Evolutionary conservation across 2,329 filamentous ascomycete genomes (phyloP), one percentile per base, ranked within the genome.

Genomic region (Metarhizium sp.): DNA sequence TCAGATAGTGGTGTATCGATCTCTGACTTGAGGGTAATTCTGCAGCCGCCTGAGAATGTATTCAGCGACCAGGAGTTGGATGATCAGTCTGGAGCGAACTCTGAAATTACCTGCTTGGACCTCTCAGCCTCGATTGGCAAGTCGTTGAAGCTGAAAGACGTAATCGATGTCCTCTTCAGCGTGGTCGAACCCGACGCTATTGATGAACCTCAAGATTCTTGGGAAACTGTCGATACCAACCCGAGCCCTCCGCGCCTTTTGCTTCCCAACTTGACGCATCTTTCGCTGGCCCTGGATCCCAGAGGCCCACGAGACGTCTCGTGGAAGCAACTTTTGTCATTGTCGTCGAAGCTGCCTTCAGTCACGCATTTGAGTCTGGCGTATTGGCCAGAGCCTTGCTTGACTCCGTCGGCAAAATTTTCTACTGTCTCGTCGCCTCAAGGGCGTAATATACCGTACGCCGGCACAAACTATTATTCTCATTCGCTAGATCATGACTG

Each of bases 331-430:
- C 74, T 86, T 4, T 69, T 86, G 29, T 61, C 73, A 2, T 66
- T 86, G n/a, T 75, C 80, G 0, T 65, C 71, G 11, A 80, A 78
- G 59, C 65, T 83, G 6, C 74, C 74, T 0, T 75, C 73, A 14
- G 67, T 86, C 43, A 86, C 82, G 2, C 81, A 86, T 61, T 71
- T 86, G 45, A 82, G 77, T 59, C 72, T 86, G 6, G 80, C 81
- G 16, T 79, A 78, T 63, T 86, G 83, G 83, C 82, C 83, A 1
- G 75, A 77, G 51, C 83, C 83, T 2, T 75, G 75, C 16, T 67
- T 82, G n/a, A 81, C 80, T 2, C 78, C 79, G 8, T 78, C 79
- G 59, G 75, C 80, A 6, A 75, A 73, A 56, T 71, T 71, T 30
- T 68, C 78, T 0, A 75, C 76, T 2, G 67, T 84, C 2, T 66